These are phyloP conservation scores for Solanum rostratum DNA, from an alignment of 257 asterid species.

Conservation along the genomic window DNA sequence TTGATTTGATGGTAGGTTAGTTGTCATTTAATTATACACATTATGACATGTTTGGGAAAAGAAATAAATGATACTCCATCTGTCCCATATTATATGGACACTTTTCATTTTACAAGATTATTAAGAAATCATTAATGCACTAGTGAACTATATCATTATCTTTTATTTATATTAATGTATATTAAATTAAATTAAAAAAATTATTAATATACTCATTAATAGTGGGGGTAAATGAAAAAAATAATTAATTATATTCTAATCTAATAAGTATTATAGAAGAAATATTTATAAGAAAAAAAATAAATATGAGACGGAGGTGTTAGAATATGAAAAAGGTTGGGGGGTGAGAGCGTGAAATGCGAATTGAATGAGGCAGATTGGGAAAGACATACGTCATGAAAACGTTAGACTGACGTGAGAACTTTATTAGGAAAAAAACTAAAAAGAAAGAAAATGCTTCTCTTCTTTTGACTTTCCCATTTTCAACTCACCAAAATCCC, in stretches of 20 bases:
- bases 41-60: not conserved
- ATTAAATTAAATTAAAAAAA: too few species aligned
- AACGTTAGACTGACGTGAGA: not conserved
- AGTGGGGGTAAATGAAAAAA: too few species aligned
- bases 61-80: not conserved
- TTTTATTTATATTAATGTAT: too few species aligned
- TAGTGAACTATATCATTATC: too few species aligned
- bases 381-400: not conserved
- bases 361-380: not conserved
- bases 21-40: not conserved
- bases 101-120: too few species aligned
- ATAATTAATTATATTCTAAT: too few species aligned
- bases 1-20: not conserved
- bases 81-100: too few species aligned
- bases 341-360: not conserved
- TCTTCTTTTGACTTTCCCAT: not conserved
- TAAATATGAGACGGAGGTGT: too few species aligned
- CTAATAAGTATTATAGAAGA: too few species aligned
- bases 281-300: too few species aligned
- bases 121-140: too few species aligned
- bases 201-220: too few species aligned
- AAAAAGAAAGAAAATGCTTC: not conserved
- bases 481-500: not conserved
- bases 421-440: not conserved
- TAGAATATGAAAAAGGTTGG: not conserved